Conservation (phyloP, 2,329 filamentous ascomycete species). For the Chrysoporthe puriensis region DNA sequence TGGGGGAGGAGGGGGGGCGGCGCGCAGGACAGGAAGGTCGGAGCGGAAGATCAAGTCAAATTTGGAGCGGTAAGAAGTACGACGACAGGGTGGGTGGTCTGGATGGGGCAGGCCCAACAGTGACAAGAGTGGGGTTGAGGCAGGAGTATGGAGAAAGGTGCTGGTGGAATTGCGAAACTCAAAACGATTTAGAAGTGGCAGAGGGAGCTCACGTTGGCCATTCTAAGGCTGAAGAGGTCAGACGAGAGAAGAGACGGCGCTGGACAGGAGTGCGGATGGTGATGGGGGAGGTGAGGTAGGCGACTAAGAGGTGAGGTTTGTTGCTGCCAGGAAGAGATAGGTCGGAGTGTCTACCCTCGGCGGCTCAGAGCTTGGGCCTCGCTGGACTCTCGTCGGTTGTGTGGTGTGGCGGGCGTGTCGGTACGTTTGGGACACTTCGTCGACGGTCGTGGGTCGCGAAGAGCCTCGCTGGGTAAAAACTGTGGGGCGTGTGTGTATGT, state of each 20-base stretch:
- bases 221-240: constrained; percentile 23
- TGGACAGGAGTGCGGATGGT: neutral
- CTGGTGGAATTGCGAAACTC: constrained; percentile 16
- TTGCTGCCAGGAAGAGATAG: neutral
- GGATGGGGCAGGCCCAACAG: constrained; percentile 15
- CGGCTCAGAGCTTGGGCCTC: constrained; percentile 9
- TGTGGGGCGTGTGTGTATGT: constrained; percentile 22
- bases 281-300: neutral
- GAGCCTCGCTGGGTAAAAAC: constrained; percentile 21
- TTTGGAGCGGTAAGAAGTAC: constrained; percentile 1
- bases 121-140: constrained; percentile 8
- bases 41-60: constrained; percentile 6
- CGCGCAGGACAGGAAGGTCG: constrained; percentile 2
- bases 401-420: constrained; percentile 14
- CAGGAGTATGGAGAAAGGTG: constrained; percentile 6
- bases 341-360: constrained; percentile 1
- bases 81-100: constrained; percentile 10
- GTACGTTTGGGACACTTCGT: constrained; percentile 18
- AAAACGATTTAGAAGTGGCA: constrained; percentile 23
- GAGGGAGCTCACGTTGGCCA: constrained; percentile 31
- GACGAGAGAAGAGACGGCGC: neutral
- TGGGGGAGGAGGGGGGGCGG: neutral
- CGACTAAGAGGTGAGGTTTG: neutral
- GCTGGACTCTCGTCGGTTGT: neutral
- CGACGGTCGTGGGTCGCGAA: constrained; percentile 26